Percentiles rank a stretch among this genome's conserved stretches.
Conservation (phyloP, 176 grass and related monocot species). For the Aechmea fasciata region DNA sequence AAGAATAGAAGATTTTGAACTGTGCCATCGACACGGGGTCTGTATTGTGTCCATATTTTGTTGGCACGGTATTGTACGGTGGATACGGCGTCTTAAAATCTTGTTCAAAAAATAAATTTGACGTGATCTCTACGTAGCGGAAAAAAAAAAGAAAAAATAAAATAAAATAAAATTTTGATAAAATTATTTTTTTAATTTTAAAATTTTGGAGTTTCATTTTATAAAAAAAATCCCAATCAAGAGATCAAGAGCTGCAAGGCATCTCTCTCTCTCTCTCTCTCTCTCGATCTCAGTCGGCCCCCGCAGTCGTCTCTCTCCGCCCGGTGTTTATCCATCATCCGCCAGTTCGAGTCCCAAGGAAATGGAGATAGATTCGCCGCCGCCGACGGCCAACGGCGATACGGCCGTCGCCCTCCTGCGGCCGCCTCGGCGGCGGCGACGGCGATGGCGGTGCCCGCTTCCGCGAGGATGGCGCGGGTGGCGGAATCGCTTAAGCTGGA, state of each 20-base stretch:
- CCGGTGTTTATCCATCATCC: not conserved
- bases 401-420: conserved; percentile 4
- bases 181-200: no score
- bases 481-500: conserved; percentile 70
- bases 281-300: not conserved
- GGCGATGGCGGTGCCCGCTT: conserved; percentile 6
- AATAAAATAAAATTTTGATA: no score
- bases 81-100: no score
- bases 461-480: conserved; percentile 38
- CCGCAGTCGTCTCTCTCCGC: not conserved
- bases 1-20: no score
- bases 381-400: conserved; percentile 21
- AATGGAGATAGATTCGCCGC: conserved; percentile 89
- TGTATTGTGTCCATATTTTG: no score
- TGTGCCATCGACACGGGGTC: no score
- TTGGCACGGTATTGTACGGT: no score
- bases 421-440: not conserved
- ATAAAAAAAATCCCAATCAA: no score
- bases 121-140: no score
- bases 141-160: no score
- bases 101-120: no score
- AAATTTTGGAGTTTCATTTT: no score
- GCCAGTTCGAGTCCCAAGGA: not conserved
- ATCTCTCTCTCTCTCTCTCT: not conserved
- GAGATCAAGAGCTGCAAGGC: not conserved